Evolutionary conservation across 2,329 filamentous ascomycete genomes (phyloP).

Genomic region (Fusarium compactum): DNA sequence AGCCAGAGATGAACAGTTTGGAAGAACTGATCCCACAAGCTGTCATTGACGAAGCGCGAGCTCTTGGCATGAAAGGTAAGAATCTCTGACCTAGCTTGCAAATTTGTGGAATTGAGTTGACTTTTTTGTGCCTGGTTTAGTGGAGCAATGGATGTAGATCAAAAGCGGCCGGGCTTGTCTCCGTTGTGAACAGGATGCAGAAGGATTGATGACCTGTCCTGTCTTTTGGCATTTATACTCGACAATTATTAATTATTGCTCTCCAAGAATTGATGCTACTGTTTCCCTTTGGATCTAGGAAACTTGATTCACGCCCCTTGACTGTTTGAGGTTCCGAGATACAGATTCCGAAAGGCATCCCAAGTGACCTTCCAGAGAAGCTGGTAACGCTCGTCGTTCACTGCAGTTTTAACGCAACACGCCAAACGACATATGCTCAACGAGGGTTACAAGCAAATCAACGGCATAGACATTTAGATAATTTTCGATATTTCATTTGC

Average conservation of each 20-base stretch:
- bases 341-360: not conserved
- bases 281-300: not conserved
- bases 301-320: not conserved
- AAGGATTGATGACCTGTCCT: not conserved
- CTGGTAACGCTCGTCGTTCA: not conserved
- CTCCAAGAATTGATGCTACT: not conserved
- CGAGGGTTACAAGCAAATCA: not conserved
- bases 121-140: not conserved
- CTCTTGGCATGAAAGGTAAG: slow-evolving; percentile 18
- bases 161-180: not conserved
- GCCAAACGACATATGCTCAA: not conserved
- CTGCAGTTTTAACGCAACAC: rapidly evolving
- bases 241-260: not conserved
- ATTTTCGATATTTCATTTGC: not conserved
- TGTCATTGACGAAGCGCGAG: slow-evolving; percentile 40
- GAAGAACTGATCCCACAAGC: slow-evolving; percentile 53
- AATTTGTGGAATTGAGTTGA: not conserved
- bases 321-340: not conserved
- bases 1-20: slow-evolving; percentile 60
- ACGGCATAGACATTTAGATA: rapidly evolving
- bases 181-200: not conserved
- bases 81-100: not conserved
- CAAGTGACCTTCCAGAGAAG: no score
- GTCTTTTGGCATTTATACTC: not conserved
- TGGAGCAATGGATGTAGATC: slow-evolving; percentile 8